These are phyloP conservation scores for Aspergillus sp. DNA, from an alignment of 2,329 filamentous ascomycete species.

Conservation along the genomic window DNA sequence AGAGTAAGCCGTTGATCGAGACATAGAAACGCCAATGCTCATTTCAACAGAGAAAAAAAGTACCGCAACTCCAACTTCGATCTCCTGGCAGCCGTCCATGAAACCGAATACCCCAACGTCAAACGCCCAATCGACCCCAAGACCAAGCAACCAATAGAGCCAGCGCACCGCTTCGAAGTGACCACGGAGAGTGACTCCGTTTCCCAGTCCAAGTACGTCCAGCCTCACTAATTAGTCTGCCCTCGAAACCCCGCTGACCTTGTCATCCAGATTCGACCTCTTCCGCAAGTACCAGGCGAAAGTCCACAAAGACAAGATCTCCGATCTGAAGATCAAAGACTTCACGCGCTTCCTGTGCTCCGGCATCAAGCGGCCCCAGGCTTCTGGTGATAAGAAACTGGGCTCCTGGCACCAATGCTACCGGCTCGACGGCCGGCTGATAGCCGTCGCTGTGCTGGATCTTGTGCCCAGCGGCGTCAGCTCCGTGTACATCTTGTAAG, in stretches of 20 bases:
- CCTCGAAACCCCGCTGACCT: no score
- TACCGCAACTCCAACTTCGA: conserved; percentile 36
- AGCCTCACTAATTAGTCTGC: no score
- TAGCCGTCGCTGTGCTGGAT: conserved; percentile 42
- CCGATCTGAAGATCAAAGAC: conserved; percentile 34
- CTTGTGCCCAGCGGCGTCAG: conserved; percentile 39
- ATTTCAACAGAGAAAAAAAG: conserved; percentile 32
- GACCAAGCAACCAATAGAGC: conserved; percentile 36
- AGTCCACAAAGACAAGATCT: conserved; percentile 37
- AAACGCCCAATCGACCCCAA: conserved; percentile 36
- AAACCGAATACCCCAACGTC: conserved; percentile 36
- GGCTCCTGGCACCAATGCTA: conserved; percentile 45
- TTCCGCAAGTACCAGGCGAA: conserved; percentile 40
- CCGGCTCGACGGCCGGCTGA: conserved; percentile 39
- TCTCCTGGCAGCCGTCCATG: conserved; percentile 32
- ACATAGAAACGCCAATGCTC: conserved; percentile 1
- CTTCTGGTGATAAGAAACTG: conserved; percentile 33
- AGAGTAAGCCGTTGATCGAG: conserved; percentile 26
- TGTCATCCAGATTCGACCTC: conserved; percentile 37
- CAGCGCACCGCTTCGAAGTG: conserved; percentile 41
- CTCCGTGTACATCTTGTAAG: conserved; percentile 43
- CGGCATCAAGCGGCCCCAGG: conserved; percentile 32
- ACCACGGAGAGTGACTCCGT: conserved; percentile 39
- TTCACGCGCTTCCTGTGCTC: conserved; percentile 41
- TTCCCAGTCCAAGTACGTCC: conserved; percentile 38